Conservation (phyloP, 1,139 yeast species). For the Arxiozyma telluris region DNA sequence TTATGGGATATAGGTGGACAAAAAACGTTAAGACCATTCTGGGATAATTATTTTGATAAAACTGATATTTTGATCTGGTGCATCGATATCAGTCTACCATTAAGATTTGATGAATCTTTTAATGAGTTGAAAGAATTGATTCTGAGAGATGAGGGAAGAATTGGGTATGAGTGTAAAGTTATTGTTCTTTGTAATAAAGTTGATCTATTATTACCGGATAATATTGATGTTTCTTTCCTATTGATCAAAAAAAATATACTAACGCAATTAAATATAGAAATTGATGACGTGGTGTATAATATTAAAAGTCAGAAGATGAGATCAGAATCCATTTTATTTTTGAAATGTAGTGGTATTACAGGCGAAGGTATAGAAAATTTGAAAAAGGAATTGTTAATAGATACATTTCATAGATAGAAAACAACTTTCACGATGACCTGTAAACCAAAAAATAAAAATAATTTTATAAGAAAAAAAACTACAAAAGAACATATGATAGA, state of each 20-base stretch:
- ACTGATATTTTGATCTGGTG: conserved; percentile 89
- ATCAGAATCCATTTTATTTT: conserved; percentile 3
- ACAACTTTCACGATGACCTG: neutral
- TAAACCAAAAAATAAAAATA: too few species aligned
- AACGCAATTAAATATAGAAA: neutral
- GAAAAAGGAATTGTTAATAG: neutral
- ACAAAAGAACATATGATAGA: too few species aligned
- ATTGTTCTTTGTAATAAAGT: conserved; percentile 50
- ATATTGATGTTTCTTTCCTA: neutral
- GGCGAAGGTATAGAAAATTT: conserved; percentile 12
- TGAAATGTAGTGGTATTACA: conserved; percentile 13
- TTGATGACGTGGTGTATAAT: neutral
- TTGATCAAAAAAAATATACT: neutral
- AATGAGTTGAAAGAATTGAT: conserved; percentile 51
- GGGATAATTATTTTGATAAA: conserved; percentile 86
- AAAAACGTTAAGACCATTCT: conserved; percentile 62
- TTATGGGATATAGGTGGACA: conserved; percentile 93
- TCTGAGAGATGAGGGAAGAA: conserved; percentile 55
- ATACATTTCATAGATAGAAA: conserved; percentile 2
- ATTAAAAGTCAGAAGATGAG: neutral
- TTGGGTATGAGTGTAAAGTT: conserved; percentile 48
- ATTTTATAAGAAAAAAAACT: too few species aligned
- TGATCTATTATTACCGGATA: conserved; percentile 36
- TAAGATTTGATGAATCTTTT: conserved; percentile 56
- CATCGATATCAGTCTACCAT: conserved; percentile 59